Evolutionary conservation across 2,329 filamentous ascomycete species (phyloP).

Genomic region (Neurospora sp.): DNA sequence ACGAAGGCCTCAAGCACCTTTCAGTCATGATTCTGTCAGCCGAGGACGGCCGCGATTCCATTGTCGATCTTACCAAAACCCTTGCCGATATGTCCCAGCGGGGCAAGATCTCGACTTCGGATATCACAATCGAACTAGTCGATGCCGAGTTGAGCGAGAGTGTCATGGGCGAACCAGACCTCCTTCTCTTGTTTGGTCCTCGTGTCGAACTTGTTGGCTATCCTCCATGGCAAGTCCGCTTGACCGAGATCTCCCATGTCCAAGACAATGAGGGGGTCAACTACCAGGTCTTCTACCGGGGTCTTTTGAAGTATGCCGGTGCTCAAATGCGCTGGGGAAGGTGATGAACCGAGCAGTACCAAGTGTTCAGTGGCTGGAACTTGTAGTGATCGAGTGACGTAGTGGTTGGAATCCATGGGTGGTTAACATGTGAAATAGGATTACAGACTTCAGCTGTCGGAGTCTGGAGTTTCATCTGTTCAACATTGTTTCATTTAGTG

Average conservation of each 20-base stretch:
- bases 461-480: neutral
- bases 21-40: slow-evolving; percentile 70
- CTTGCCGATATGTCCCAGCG: slow-evolving; percentile 91
- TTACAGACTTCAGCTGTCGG: neutral
- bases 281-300: slow-evolving; percentile 87
- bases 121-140: slow-evolving; percentile 78
- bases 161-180: slow-evolving; percentile 80
- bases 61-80: slow-evolving; percentile 92
- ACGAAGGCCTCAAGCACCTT: slow-evolving; percentile 31
- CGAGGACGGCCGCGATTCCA: slow-evolving; percentile 82
- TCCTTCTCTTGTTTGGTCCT: slow-evolving; percentile 79
- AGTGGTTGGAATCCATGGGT: neutral
- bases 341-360: slow-evolving; percentile 24
- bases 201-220: slow-evolving; percentile 80
- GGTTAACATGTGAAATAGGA: neutral
- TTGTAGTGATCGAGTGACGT: neutral
- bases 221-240: slow-evolving; percentile 88
- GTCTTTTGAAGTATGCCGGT: slow-evolving; percentile 71
- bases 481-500: neutral
- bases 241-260: slow-evolving; percentile 86
- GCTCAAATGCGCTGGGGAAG: slow-evolving; percentile 82
- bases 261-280: slow-evolving; percentile 73
- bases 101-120: slow-evolving; percentile 67
- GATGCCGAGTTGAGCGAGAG: slow-evolving; percentile 75
- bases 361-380: neutral